These are phyloP conservation scores for Castanopsis chinensis DNA, from an alignment of 306 rosid genomes.

Conservation along the genomic window DNA sequence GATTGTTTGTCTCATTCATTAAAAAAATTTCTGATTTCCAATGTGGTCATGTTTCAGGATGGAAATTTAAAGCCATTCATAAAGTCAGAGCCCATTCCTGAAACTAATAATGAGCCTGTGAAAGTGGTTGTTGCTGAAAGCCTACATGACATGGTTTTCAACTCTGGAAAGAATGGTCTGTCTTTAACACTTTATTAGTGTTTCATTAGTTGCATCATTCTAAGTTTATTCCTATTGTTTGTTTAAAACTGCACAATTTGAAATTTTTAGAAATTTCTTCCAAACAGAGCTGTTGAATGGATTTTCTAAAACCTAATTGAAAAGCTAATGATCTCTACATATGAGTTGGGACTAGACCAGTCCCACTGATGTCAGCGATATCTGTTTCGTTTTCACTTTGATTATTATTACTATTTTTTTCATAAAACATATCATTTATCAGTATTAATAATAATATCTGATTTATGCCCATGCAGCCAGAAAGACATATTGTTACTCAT, in stretches of 20 bases:
- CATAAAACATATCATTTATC: neutral
- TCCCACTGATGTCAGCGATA: neutral
- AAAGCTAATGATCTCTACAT: neutral
- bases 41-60: conserved; percentile 45
- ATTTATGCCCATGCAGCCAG: neutral
- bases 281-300: too few relatives aligned
- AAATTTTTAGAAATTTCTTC: too few relatives aligned
- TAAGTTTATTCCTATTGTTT: neutral
- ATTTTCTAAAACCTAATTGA: neutral
- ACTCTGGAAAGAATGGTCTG: conserved; percentile 79
- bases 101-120: conserved; percentile 71
- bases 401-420: neutral
- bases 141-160: conserved; percentile 61
- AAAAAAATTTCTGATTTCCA: neutral
- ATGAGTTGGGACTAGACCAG: neutral
- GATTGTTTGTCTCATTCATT: neutral
- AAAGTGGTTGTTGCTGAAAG: conserved; percentile 74
- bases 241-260: neutral
- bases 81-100: conserved; percentile 84
- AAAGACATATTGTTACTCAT: too few relatives aligned
- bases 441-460: neutral
- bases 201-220: neutral
- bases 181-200: neutral
- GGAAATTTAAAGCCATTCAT: conserved; percentile 58
- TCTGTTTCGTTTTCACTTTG: neutral